Base-by-base conservation (phyloP, 768 basidiomycete species). In the Rhodotorula diobovata region DNA sequence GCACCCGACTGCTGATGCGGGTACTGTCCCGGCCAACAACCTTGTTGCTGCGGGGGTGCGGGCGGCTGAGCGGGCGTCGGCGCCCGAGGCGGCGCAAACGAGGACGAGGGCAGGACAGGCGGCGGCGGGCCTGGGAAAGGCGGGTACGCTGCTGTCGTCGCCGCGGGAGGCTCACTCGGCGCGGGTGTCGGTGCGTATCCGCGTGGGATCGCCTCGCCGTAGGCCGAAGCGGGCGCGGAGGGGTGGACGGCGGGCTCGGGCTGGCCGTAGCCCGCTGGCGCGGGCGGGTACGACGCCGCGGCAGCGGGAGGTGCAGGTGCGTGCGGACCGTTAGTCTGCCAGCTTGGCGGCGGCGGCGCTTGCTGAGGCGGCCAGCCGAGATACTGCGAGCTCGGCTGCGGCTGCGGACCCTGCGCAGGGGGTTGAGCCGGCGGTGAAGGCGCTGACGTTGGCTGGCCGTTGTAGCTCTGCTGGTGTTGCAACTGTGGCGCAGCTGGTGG, bases 51-150 rank as follows among this genome's bases (percentile, higher is more conserved):
- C 39, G 53, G 32, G 14, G 28, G 7, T 18, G 34, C 45, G 11
- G n/a, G 63, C 21, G 63, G 41, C 15, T n/a, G 25, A 32, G 28
- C 23, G 4, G 45, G 46, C 30, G 61, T 23, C 15, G 10, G 16
- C 32, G 61, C 4, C 32, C 32, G 43, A 18, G 12, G 43, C 7
- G 15, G 43, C 16, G 48, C 48, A 12, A 6, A 61, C n/a, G 45
- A 4, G 8, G 23, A 61, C n/a, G 45, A 4, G 8, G 23, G 61
- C 23, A 5, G 37, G 50, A 39, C 23, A 11, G 39, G 62, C n/a
- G 58, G 63, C 32, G 63, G 63, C 25, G 63, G 63, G 4, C 63
- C 63, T 0, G 63, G 54, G 16, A 56, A 57, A 5, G 63, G 63
- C 11, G 63, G 63, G 58, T 23, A 45, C 10, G 23, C n/a, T n/a